Evolutionary conservation across 2,329 filamentous ascomycete species (phyloP), one percentile per base, ranked within the genome.

Genomic region (Fusarium bulbicola): DNA sequence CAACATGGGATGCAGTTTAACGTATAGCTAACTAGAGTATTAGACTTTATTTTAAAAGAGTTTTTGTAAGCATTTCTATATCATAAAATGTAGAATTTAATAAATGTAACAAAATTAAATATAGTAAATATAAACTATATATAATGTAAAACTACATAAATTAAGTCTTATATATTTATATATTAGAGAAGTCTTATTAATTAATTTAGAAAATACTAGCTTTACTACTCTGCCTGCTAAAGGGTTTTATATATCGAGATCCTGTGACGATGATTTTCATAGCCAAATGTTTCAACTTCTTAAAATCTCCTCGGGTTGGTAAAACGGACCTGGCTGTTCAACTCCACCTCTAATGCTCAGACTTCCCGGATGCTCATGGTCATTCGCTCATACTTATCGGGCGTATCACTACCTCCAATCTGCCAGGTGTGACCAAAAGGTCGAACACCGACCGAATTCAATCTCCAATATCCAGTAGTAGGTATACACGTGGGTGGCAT

Each of bases 281-380:
- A 30, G 2, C 30, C 2, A 30, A 30, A 5, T 30, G 1, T 30
- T 30, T 30, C 2, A 24, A 8, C 2, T 12, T 24, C 14, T 42
- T 24, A 3, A 12, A 11, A 7, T 3, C 1, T 43, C 14, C 6
- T 10, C 4, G 12, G 3, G 10, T 5, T 10, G 5, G 6, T 43
- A 24, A 3, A 6, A 6, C 7, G 2, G 2, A 45, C 11, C 24
- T 45, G 1, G 13, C 16, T 20, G 5, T 46, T 46, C 8, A 46
- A 6, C 30, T 30, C 26, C 5, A 3, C 6, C n/a, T 24, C 12
- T 7, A 16, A 12, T 4, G 11, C 18, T 37, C 5, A 21, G 10
- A 37, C 34, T 2, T 21, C 34, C 24, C 34, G 50, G 12, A 53
- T 28, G 0, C 34, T 37, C n/a, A 37, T 28, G 4, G 20, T 18